Conservation (phyloP, 1,139 yeast genomes). For the Diutina mesorugosa region DNA sequence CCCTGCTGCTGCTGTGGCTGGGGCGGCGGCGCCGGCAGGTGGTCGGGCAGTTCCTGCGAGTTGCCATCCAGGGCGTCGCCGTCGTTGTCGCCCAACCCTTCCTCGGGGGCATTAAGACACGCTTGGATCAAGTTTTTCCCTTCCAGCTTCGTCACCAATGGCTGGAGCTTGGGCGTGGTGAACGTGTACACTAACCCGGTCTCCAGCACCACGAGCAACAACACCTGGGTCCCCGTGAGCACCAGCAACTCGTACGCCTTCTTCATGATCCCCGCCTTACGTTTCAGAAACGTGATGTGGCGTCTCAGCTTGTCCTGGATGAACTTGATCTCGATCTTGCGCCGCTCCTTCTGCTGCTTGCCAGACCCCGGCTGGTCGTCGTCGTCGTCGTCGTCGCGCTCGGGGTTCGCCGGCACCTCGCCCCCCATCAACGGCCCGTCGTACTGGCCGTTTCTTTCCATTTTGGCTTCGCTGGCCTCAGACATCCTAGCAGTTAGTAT, state of each 20-base stretch:
- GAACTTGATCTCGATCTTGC: slow-evolving; percentile 93
- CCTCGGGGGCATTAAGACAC: slow-evolving; percentile 88
- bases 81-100: slow-evolving; percentile 44
- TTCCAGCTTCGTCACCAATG: slow-evolving; percentile 91
- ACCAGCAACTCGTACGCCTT: slow-evolving; percentile 95
- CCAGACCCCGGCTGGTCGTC: slow-evolving; percentile 40
- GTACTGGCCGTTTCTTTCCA: slow-evolving; percentile 1
- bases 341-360: slow-evolving; percentile 63
- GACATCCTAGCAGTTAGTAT: not conserved
- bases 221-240: slow-evolving; percentile 91
- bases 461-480: not conserved
- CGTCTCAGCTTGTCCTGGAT: slow-evolving; percentile 96
- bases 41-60: slow-evolving; percentile 29
- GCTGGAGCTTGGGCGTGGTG: slow-evolving; percentile 96
- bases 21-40: slow-evolving; percentile 21
- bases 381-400: slow-evolving; percentile 58
- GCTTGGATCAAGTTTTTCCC: slow-evolving; percentile 96
- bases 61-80: slow-evolving; percentile 47
- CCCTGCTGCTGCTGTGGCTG: slow-evolving; percentile 16
- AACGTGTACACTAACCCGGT: slow-evolving; percentile 98
- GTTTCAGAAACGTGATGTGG: slow-evolving; percentile 92
- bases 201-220: slow-evolving; percentile 86
- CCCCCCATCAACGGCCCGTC: not conserved
- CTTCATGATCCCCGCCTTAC: slow-evolving; percentile 98
- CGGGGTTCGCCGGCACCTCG: slow-evolving; percentile 4